A percentile compares a stretch with the other conserved stretches of the same genome.
Evolutionary conservation across 371 early-diverging fungal genomes (phyloP).

Genomic region (Mycotypha africana): DNA sequence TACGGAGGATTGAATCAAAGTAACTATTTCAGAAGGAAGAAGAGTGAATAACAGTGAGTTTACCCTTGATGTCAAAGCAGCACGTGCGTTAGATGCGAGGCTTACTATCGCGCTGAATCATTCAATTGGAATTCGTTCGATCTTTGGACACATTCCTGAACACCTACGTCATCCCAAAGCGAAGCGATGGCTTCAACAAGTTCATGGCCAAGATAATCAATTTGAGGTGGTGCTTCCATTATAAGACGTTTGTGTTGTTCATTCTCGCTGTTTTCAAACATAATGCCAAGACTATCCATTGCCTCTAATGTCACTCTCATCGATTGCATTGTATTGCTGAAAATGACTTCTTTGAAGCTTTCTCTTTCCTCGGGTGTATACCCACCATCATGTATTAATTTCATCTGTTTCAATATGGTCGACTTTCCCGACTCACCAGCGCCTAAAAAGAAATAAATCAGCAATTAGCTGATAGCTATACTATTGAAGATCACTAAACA

Average conservation of each 20-base stretch:
- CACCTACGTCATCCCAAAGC: slow-evolving; percentile 78
- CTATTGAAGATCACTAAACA: too few species aligned
- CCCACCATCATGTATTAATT: slow-evolving; percentile 91
- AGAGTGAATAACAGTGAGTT: too few species aligned
- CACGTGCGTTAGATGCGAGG: too few species aligned
- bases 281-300: slow-evolving; percentile 72
- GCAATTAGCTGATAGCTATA: too few species aligned
- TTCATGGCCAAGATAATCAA: slow-evolving; percentile 54
- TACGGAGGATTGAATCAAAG: slow-evolving; percentile 83
- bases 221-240: slow-evolving; percentile 59
- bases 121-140: slow-evolving; percentile 84
- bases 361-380: slow-evolving; percentile 82
- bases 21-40: slow-evolving; percentile 57
- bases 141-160: slow-evolving; percentile 66
- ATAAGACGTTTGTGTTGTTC: slow-evolving; percentile 50
- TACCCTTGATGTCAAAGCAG: too few species aligned
- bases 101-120: slow-evolving; percentile 79
- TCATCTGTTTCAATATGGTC: slow-evolving; percentile 96
- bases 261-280: slow-evolving; percentile 56
- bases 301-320: slow-evolving; percentile 89
- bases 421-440: slow-evolving; percentile 97
- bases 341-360: slow-evolving; percentile 87
- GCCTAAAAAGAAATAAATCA: slow-evolving; percentile 45
- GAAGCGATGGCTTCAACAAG: slow-evolving; percentile 65
- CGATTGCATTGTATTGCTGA: slow-evolving; percentile 84